Percentiles rank a stretch among this genome's conserved stretches.
These are phyloP conservation scores for Tulasnella sp. DNA, from an alignment of 768 basidiomycete genomes.

Conservation along the genomic window DNA sequence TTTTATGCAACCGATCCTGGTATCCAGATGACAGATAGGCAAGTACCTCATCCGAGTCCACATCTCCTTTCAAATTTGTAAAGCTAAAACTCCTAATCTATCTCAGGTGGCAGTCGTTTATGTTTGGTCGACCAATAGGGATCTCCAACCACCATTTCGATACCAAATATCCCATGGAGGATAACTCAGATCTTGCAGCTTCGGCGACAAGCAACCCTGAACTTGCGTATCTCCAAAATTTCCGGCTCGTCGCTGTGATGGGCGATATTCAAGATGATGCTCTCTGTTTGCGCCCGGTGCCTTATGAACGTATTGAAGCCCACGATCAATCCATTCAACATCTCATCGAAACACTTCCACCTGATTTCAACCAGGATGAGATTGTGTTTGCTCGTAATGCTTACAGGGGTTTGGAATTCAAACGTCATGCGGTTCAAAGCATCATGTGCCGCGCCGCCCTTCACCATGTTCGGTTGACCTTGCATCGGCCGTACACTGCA, in stretches of 20 bases:
- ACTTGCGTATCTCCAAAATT: constrained; percentile 3
- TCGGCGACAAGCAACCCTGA: background rate
- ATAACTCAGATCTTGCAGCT: constrained; percentile 37
- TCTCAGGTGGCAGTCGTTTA: constrained; percentile 71
- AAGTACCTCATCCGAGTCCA: too few relatives aligned
- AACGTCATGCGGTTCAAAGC: constrained; percentile 61
- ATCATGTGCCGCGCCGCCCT: constrained; percentile 41
- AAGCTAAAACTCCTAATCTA: too few relatives aligned
- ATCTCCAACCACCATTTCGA: constrained; percentile 77
- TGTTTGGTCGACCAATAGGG: constrained; percentile 65
- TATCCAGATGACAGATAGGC: too few relatives aligned
- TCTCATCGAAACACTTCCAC: constrained; percentile 67
- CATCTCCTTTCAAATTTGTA: too few relatives aligned
- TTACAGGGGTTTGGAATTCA: background rate
- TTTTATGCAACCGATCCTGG: too few relatives aligned
- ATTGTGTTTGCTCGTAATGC: constrained; percentile 52
- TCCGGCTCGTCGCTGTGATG: constrained; percentile 53
- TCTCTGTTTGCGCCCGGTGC: constrained; percentile 63
- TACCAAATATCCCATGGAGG: constrained; percentile 59
- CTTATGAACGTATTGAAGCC: constrained; percentile 57
- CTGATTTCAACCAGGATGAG: constrained; percentile 64
- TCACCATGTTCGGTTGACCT: constrained; percentile 72
- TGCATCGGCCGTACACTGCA: constrained; percentile 56
- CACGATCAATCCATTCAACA: constrained; percentile 58
- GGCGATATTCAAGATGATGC: constrained; percentile 81